A percentile compares a stretch with the other conserved stretches of the same genome.
These are phyloP conservation scores for Geranomyces michiganensis DNA, from an alignment of 192 early-diverging fungal genomes.

Conservation along the genomic window DNA sequence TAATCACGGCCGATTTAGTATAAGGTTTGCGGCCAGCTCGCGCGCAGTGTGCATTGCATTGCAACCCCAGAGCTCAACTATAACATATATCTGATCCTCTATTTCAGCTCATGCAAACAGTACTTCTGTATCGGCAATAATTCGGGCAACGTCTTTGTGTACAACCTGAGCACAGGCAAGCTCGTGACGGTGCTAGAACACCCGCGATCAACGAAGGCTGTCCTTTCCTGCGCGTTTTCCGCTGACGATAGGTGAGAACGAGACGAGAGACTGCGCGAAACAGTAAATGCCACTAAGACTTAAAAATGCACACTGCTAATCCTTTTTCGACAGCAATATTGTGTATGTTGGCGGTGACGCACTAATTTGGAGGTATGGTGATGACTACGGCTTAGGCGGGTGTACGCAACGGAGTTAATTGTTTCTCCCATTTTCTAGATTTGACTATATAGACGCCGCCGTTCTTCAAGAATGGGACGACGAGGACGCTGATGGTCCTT, in stretches of 20 bases:
- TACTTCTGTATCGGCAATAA: slow-evolving; percentile 77
- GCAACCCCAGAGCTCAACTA: too few species aligned
- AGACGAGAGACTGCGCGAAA: not conserved
- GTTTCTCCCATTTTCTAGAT: not conserved
- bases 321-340: slow-evolving; percentile 53
- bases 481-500: not conserved
- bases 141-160: slow-evolving; percentile 72
- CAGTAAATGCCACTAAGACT: not conserved
- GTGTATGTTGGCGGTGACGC: slow-evolving; percentile 76
- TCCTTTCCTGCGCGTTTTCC: slow-evolving; percentile 79
- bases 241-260: slow-evolving; percentile 67
- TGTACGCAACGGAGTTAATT: not conserved
- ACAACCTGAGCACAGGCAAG: slow-evolving; percentile 70
- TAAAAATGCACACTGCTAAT: not conserved
- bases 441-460: slow-evolving; percentile 69
- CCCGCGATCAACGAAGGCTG: slow-evolving; percentile 75
- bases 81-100: too few species aligned
- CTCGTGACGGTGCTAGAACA: slow-evolving; percentile 67
- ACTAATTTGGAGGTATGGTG: slow-evolving; percentile 75
- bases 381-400: slow-evolving; percentile 53
- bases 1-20: slow-evolving; percentile 60
- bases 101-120: slow-evolving; percentile 11
- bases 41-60: too few species aligned
- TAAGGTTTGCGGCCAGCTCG: too few species aligned
- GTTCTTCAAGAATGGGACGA: slow-evolving; percentile 71